Evolutionary conservation across 129 eudicot genomes (phyloP), one percentile per base, ranked within the genome.

Genomic region (Sambucus nigra): DNA sequence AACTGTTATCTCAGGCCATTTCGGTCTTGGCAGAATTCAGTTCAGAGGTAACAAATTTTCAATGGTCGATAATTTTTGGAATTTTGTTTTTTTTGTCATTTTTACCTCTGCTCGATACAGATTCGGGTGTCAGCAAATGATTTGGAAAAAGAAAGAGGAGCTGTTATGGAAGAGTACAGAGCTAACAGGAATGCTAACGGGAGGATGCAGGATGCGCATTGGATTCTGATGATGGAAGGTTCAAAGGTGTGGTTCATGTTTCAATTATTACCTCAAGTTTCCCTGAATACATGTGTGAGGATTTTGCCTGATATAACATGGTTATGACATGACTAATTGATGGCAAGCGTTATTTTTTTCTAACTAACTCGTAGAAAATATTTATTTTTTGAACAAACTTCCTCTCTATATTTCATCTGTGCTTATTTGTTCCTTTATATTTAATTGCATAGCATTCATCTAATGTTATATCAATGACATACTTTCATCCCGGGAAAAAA

Each of bases 81-180:
- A 14, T 35, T 22, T 16, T 60, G 9, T 29, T 35, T 57, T 19
- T 25, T 62, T 25, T 27, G 16, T 39, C 59, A 63, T 38, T 51
- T 13, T 55, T n/a, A n/a, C n/a, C n/a, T 13, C 40, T 53, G 25
- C 27, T 58, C 26, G 9, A 18, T 73, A 51, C 68, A 88, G 97
- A 73, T 88, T 51, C 82, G 97, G 53, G 82, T 76, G 55, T 83
- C 97, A 58, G 64, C 66, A 42, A 77, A 84, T 55, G 97, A 88
- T 72, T 71, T 88, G 64, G 92, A 83, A 53, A 88, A 83, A 61
- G 97, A 88, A 69, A 83, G 94, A 71, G 97, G 97, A 10, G 97
- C 97, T 40, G 97, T 88, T 51, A 66, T 88, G 75, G 97, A 88
- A 73, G 97, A 88, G 78, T 80, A 77, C 47, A 80, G 97, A 66